Evolutionary conservation across 2,329 filamentous ascomycete species (phyloP), one percentile per base, ranked within the genome.

Genomic region (Hypoxylon sp.): DNA sequence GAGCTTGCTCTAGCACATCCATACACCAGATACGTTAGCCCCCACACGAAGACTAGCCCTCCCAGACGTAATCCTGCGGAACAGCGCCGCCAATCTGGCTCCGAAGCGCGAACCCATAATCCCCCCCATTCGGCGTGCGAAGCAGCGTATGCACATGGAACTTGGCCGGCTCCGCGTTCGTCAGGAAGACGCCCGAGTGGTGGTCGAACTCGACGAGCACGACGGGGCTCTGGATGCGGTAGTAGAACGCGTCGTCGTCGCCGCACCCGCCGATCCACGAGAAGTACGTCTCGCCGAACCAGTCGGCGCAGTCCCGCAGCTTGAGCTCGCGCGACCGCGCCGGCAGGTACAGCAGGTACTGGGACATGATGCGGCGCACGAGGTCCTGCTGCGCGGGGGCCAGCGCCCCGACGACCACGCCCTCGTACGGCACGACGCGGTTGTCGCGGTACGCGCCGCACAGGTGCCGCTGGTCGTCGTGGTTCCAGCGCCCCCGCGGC

Each of bases 371-470:
- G 0, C 76, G 79, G 1, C 84, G 76, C n/a, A 93, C 77, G 4
- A 88, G 76, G 0, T 78, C 74, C 67, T 86, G 83, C 71, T 91
- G 86, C 1, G 75, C 74, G 0, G 74, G 1, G 0, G 76, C 75
- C 54, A 92, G 78, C 0, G 81, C 75, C 0, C 82, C 80, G 0
- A 89, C 87, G 0, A 81, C 73, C 4, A 92, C 77, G 0, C 92
- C 92, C 77, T 94, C 89, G 73, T 89, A 92, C 0, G 92, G 91
- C 0, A 95, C 89, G 9, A 91, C 78, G 9, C 91, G 85, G 76
- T 95, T 96, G 72, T 95, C 92, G 11, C 91, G 85, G 75, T 91
- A 93, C 0, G 92, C 92, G 33, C 92, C 92, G 74, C 91, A 92
- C 3, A 93, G 76, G 72, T 94, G 91, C 4, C 91, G 84, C 79